Evolutionary conservation across 2,329 filamentous ascomycete species (phyloP), one percentile per base, ranked within the genome.

Genomic region (Curvularia hawaiiensis): DNA sequence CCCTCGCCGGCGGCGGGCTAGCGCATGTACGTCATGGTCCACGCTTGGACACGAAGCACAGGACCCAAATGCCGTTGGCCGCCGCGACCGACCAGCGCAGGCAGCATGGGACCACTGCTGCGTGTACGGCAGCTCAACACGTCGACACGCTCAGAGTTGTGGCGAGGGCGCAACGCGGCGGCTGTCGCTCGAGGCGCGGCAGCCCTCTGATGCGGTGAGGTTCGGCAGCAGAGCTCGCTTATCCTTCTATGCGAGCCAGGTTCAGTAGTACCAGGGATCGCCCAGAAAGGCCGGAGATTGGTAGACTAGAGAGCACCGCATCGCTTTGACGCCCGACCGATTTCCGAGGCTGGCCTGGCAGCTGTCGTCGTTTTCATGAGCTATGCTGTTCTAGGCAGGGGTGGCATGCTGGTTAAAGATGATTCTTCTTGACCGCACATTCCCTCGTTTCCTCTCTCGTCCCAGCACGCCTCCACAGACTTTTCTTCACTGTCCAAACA

Each of bases 351-450:
- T 63, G 60, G 61, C 61, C 49, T 60, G 59, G 58, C 49, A 62
- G 60, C 28, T 30, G 10, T 11, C 57, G 24, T 58, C 50, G n/a
- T 66, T 66, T 63, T 60, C 56, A 54, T 40, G 50, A 53, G 53
- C 63, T 64, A 68, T 55, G 54, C 60, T 58, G 48, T 56, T 63
- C 65, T 48, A 48, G 56, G 61, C 54, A 50, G 49, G 52, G 54
- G 50, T 60, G 56, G 56, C 56, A 50, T 50, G 51, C 51, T 61
- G 56, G 61, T 61, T 62, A 63, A 62, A 65, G 62, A 65, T 63
- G 62, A 49, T 58, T 58, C 52, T 58, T 58, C 52, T 63, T 65
- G 62, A 65, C 62, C 62, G 62, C 62, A 65, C 61, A 54, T 65
- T 63, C 54, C 54, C 51, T 58, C 52, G 45, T 45, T 59, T 52